These are phyloP conservation scores for Lignosus rhinocerotis DNA, from an alignment of 1,284 basidiomycete species.

Conservation along the genomic window DNA sequence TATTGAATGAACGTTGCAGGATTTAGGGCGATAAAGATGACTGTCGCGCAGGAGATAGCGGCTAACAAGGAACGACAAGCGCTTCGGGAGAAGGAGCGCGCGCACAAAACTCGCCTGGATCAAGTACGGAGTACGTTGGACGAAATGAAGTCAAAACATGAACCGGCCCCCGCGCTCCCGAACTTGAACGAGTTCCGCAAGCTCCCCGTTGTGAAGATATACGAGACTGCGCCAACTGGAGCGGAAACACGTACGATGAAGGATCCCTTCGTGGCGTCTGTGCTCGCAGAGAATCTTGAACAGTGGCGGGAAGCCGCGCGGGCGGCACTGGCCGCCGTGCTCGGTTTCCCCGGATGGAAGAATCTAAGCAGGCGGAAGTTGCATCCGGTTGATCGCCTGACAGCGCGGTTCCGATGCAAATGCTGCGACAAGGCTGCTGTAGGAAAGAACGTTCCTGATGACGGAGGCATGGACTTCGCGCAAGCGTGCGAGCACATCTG, in stretches of 20 bases:
- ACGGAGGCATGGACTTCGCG: conserved; percentile 49
- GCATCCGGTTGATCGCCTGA: conserved; percentile 57
- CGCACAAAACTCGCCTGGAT: conserved; percentile 14
- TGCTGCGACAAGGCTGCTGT: conserved; percentile 37
- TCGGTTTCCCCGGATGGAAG: conserved; percentile 54
- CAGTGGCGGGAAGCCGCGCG: conserved; percentile 49
- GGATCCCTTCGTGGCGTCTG: conserved; percentile 33
- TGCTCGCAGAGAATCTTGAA: conserved; percentile 47
- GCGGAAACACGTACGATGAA: conserved; percentile 10
- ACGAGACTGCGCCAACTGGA: conserved; percentile 31
- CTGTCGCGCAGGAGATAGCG: conserved; percentile 19
- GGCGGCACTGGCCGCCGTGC: conserved; percentile 41
- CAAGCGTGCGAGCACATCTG: conserved; percentile 63
- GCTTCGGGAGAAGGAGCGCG: conserved; percentile 16
- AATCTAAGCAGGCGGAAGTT: conserved; percentile 44
- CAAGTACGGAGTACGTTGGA: conserved; percentile 17
- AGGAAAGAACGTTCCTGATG: conserved; percentile 26
- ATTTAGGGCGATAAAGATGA: conserved; percentile 12
- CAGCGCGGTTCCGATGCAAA: conserved; percentile 59
- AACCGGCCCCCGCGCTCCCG: conserved; percentile 33
- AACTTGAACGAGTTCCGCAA: conserved; percentile 44
- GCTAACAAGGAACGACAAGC: conserved; percentile 8
- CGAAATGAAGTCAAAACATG: not conserved
- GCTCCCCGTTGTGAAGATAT: conserved; percentile 41
- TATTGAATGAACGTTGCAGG: conserved; percentile 13